These are phyloP conservation scores for Curvularia eragrostidis DNA, from an alignment of 2,329 filamentous ascomycete species.

Conservation along the genomic window DNA sequence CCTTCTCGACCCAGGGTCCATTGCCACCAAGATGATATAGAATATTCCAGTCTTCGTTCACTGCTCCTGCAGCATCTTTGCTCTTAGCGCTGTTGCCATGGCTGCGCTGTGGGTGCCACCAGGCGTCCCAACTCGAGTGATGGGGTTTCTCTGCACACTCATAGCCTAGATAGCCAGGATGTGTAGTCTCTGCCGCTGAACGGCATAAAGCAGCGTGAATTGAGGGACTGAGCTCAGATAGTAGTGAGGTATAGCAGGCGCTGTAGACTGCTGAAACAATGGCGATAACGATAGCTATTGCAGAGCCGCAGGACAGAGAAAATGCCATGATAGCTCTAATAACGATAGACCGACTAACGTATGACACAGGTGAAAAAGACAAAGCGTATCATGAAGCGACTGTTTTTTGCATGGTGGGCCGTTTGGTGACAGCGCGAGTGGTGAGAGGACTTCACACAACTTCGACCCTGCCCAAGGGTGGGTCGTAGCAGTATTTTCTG, in stretches of 20 bases:
- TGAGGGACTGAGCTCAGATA: neutral
- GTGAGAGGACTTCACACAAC: conserved; percentile 9
- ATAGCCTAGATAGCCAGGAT: conserved; percentile 33
- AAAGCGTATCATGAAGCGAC: neutral
- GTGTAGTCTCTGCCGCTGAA: conserved; percentile 2
- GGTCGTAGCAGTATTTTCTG: neutral
- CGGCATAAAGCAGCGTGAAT: conserved; percentile 12
- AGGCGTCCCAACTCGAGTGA: conserved; percentile 44
- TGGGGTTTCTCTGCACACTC: conserved; percentile 40
- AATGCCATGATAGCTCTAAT: conserved; percentile 2
- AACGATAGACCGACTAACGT: neutral
- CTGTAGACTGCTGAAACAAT: conserved; percentile 10
- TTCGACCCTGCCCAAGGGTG: conserved; percentile 12
- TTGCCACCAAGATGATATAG: conserved; percentile 62
- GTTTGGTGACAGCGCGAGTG: conserved; percentile 9
- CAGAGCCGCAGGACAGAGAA: neutral
- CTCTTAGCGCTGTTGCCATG: conserved; percentile 11
- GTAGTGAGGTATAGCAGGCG: neutral
- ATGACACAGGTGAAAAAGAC: neutral
- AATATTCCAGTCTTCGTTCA: conserved; percentile 55
- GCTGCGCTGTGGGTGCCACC: conserved; percentile 43
- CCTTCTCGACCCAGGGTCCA: conserved; percentile 62
- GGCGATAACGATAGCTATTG: conserved; percentile 7
- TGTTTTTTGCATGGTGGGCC: conserved; percentile 8
- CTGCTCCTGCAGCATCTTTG: conserved; percentile 35